Conservation (phyloP, 2,329 filamentous ascomycete species). For the Penicillium sp. region DNA sequence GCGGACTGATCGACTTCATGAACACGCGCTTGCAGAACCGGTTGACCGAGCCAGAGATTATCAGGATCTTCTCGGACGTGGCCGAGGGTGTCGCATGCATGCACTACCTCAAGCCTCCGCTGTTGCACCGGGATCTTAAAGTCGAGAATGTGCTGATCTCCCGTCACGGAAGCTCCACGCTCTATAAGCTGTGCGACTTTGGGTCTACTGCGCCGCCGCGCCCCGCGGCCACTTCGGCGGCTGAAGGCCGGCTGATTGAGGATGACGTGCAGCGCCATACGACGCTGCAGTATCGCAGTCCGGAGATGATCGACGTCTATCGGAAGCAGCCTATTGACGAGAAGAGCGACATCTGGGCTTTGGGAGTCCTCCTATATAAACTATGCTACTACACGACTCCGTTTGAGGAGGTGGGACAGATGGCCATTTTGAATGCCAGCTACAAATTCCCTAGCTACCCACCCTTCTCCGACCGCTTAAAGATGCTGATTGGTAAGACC, state of each 20-base stretch:
- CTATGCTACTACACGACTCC: conserved; percentile 98
- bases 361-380: conserved; percentile 93
- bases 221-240: conserved; percentile 73
- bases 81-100: conserved; percentile 95
- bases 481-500: conserved; percentile 77
- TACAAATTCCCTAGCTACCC: conserved; percentile 87
- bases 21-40: conserved; percentile 94
- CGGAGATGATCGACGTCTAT: conserved; percentile 98
- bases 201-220: conserved; percentile 78
- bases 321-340: conserved; percentile 93
- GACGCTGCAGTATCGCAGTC: conserved; percentile 91
- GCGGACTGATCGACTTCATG: conserved; percentile 98
- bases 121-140: conserved; percentile 90
- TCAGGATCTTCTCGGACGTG: conserved; percentile 93
- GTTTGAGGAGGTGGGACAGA: conserved; percentile 93
- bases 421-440: conserved; percentile 91
- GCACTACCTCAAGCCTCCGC: conserved; percentile 92
- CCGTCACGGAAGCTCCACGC: conserved; percentile 53
- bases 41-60: conserved; percentile 90
- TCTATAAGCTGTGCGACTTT: conserved; percentile 97
- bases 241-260: conserved; percentile 84
- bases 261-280: conserved; percentile 96
- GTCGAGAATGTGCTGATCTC: conserved; percentile 96
- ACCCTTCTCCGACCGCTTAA: conserved; percentile 77
- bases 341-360: conserved; percentile 96